Conservation (phyloP, 768 basidiomycete genomes). For the Dacryopinax primogenitus region DNA sequence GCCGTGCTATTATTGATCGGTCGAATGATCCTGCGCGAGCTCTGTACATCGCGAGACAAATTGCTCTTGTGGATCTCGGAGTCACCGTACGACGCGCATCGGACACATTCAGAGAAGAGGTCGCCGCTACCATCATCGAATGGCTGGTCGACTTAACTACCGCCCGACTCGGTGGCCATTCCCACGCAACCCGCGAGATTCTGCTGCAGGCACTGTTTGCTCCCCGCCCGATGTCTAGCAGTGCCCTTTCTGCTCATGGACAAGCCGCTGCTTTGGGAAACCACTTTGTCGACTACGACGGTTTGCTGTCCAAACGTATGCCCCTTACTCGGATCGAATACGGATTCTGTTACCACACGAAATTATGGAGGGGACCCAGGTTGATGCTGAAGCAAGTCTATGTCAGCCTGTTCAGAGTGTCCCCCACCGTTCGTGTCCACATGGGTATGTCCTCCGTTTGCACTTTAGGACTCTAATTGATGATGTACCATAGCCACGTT, state of each 20-base stretch:
- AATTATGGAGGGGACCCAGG: constrained; percentile 74
- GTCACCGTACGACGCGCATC: constrained; percentile 78
- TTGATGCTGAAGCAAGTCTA: constrained; percentile 73
- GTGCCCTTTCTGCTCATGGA: constrained; percentile 32
- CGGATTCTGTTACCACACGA: constrained; percentile 67
- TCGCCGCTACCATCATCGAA: constrained; percentile 70
- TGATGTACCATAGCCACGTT: constrained; percentile 47
- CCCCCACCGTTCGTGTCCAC: constrained; percentile 49
- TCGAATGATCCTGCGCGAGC: constrained; percentile 40
- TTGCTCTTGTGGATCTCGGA: constrained; percentile 80
- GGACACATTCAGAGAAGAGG: constrained; percentile 80
- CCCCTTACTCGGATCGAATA: constrained; percentile 48
- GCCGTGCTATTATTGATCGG: constrained; percentile 74
- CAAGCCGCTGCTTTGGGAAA: constrained; percentile 18
- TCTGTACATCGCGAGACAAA: constrained; percentile 63
- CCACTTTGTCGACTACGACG: not conserved
- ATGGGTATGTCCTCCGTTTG: constrained; percentile 46
- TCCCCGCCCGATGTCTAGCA: constrained; percentile 43
- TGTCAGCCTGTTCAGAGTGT: constrained; percentile 44
- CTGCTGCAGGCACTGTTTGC: constrained; percentile 34
- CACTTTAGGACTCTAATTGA: constrained; percentile 12
- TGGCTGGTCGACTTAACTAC: constrained; percentile 74
- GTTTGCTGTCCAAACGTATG: not conserved
- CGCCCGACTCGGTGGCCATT: constrained; percentile 40
- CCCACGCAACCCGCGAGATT: not conserved